Evolutionary conservation across 345 rosid species (phyloP), one percentile per base, ranked within the genome.

Genomic region (Salix exigua): DNA sequence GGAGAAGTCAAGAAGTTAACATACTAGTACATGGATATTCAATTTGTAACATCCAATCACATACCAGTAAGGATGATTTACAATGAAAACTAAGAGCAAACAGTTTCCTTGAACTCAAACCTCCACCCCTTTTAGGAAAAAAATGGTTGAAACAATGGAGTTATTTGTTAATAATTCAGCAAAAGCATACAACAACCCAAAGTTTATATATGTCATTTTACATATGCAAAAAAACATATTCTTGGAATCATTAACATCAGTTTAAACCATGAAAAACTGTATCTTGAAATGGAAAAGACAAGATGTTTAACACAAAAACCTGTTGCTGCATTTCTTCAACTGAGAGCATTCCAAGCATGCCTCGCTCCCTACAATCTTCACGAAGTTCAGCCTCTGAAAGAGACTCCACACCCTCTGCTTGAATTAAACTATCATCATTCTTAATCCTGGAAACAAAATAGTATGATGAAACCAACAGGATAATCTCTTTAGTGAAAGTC

Each of bases 341-440:
- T 67, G 97, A 91, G 70, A 88, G 93, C 80, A 91, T 82, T 48
- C 95, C 97, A 83, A 95, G 94, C 81, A 95, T 80, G 69, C 99
- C 99, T 81, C 99, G 89, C n/a, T 90, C 91, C 85, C 97, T 91
- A 79, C 99, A 95, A 72, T 92, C 99, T 83, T 93, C 94, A 55
- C 93, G 88, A 82, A 95, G 97, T 85, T 95, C 99, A 40, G 83
- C 86, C 83, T 95, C 99, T 40, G 93, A 87, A 81, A 93, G 99
- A 51, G 99, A 91, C 83, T 93, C 96, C 81, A 93, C 86, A 73
- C 97, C 97, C 86, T 95, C 99, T 73, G 91, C 92, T 84, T 86
- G 88, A 77, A 95, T 95, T 96, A 93, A 85, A 84, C 81, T 93
- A 85, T 95, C 99, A 84, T 95, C 97, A 77, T 83, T 88, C 84